phyloP scores from a whole-genome alignment of 345 rosid species.

The Turnera subulata region DNA sequence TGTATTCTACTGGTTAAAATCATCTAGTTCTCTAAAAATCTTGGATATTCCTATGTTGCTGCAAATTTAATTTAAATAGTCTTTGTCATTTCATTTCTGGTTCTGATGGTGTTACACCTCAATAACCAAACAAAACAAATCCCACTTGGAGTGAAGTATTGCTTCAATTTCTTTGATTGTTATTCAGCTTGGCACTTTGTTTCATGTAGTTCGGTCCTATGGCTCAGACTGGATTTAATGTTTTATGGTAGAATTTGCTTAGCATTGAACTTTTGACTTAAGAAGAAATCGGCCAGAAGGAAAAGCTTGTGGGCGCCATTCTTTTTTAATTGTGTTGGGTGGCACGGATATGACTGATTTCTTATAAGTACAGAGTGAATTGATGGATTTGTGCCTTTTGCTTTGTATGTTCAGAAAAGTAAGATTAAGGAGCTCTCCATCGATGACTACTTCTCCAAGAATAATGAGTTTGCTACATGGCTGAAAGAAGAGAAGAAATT shows the following conservation, averaged over 20 bases:
- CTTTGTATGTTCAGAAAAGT: slow-evolving; percentile 36
- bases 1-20: too few relatives aligned
- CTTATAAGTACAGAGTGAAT: neutral
- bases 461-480: slow-evolving; percentile 89
- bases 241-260: neutral
- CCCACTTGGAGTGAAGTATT: neutral
- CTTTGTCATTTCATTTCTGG: neutral
- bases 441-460: slow-evolving; percentile 88
- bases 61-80: neutral
- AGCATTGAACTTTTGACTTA: neutral
- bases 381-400: neutral
- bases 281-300: too few relatives aligned
- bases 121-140: neutral
- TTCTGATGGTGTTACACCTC: too few relatives aligned
- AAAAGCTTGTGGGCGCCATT: too few relatives aligned
- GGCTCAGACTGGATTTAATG: neutral
- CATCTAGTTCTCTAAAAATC: too few relatives aligned
- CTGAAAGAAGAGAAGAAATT: slow-evolving; percentile 68
- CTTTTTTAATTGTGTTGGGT: neutral
- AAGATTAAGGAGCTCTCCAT: slow-evolving; percentile 59
- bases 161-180: neutral
- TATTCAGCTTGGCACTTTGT: neutral
- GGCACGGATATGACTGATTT: neutral
- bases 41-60: neutral
- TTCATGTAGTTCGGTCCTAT: neutral